Conservation (phyloP, 257 asterid species). For the Paraleonurus japonicus region DNA sequence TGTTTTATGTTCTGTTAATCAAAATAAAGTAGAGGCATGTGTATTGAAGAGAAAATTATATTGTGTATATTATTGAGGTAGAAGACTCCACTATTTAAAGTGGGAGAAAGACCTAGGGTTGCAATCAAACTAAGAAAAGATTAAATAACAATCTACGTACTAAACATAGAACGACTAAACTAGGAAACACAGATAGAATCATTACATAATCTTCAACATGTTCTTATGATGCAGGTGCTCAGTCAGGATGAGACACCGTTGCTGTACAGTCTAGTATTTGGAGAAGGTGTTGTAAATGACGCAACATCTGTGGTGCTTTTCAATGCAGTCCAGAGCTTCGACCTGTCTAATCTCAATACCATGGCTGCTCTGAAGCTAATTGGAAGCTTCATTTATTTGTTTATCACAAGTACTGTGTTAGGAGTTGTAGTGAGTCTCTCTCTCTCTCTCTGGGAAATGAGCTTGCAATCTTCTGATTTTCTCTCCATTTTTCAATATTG, state of each 20-base stretch:
- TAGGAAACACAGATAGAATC: no score
- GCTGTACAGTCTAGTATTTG: conserved; percentile 93
- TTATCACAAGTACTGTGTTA: conserved; percentile 66
- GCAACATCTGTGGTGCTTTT: conserved; percentile 97
- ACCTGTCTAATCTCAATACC: conserved; percentile 69
- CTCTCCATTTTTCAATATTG: conserved; percentile 9
- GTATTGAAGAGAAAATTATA: no score
- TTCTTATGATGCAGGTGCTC: conserved; percentile 63
- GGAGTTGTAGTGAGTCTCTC: conserved; percentile 73
- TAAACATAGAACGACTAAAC: no score
- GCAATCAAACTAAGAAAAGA: no score
- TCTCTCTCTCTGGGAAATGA: background rate
- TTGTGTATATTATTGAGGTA: no score
- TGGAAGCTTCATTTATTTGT: conserved; percentile 81
- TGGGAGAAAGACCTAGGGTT: no score
- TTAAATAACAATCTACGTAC: no score
- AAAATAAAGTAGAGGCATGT: no score
- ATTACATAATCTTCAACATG: no score
- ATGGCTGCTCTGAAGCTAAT: conserved; percentile 55
- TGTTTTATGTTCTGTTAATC: no score
- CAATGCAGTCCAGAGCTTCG: conserved; percentile 93
- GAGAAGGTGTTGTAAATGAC: conserved; percentile 98
- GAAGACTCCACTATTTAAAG: no score
- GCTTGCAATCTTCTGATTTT: conserved; percentile 18
- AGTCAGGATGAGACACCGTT: conserved; percentile 97